Evolutionary conservation across 192 early-diverging fungal genomes (phyloP).

Genomic region (Podila epicladia): DNA sequence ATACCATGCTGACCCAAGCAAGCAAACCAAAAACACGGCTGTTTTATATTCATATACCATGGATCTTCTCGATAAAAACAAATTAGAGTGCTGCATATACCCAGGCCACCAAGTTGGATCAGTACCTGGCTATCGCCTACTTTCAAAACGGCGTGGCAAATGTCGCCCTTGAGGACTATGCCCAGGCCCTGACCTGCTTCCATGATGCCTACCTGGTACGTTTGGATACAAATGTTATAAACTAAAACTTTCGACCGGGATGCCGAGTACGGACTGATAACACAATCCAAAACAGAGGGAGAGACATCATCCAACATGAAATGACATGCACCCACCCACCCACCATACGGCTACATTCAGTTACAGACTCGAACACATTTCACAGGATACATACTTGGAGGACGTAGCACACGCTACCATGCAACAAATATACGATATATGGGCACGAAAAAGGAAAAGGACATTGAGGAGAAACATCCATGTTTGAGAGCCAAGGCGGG

Average conservation of each 20-base stretch:
- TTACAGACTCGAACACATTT: too few relatives aligned
- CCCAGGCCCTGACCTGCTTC: constrained; percentile 81
- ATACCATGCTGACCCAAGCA: background rate
- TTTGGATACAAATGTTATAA: background rate
- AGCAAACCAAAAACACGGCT: background rate
- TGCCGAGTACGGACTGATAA: background rate
- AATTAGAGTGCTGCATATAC: constrained; percentile 78
- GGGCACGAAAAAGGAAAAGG: background rate
- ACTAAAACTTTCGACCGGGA: background rate
- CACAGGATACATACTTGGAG: too few relatives aligned
- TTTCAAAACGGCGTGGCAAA: constrained; percentile 91
- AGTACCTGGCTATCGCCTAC: constrained; percentile 91
- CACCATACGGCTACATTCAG: too few relatives aligned
- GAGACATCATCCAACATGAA: too few relatives aligned
- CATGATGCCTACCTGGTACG: constrained; percentile 79
- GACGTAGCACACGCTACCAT: too few relatives aligned
- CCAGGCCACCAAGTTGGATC: constrained; percentile 81
- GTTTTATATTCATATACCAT: constrained; percentile 1
- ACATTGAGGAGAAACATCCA: constrained; percentile 6
- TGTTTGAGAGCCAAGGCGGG: constrained; percentile 1
- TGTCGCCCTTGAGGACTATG: constrained; percentile 76
- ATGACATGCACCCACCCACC: too few relatives aligned
- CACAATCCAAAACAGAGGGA: constrained; percentile 7
- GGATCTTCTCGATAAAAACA: constrained; percentile 3
- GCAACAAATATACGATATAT: too few relatives aligned